phyloP scores from a whole-genome alignment of 2,329 filamentous ascomycete genomes.

The Stemphylium vesicarium region DNA sequence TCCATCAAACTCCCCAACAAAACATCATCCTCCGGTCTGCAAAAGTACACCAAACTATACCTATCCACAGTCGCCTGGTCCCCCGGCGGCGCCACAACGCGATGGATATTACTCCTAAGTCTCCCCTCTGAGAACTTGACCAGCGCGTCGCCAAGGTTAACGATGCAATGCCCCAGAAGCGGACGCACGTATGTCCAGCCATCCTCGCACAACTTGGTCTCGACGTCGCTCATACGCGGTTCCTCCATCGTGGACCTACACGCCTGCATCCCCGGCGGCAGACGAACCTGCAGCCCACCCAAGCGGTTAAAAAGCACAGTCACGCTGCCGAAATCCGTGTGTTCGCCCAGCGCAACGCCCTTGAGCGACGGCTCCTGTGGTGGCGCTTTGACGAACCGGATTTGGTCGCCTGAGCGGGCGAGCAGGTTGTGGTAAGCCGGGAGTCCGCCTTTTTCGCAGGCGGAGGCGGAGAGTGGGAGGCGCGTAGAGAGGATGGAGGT shows the following conservation, averaged over 20 bases:
- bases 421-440: constrained; percentile 55
- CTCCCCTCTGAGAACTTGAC: constrained; percentile 53
- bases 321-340: constrained; percentile 64
- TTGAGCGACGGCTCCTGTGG: constrained; percentile 54
- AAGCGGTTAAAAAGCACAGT: constrained; percentile 64
- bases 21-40: constrained; percentile 52
- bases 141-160: constrained; percentile 58
- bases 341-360: constrained; percentile 56
- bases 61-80: constrained; percentile 49
- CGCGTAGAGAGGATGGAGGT: constrained; percentile 54
- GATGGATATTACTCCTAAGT: constrained; percentile 54
- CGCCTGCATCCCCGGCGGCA: constrained; percentile 42
- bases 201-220: constrained; percentile 32
- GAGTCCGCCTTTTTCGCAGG: constrained; percentile 47
- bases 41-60: constrained; percentile 57
- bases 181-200: constrained; percentile 62
- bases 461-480: constrained; percentile 48
- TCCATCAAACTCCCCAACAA: constrained; percentile 37
- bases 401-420: constrained; percentile 57
- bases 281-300: constrained; percentile 61
- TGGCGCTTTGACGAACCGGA: constrained; percentile 60
- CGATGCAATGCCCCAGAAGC: constrained; percentile 55
- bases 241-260: background rate
- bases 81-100: constrained; percentile 59
- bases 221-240: background rate